A percentile compares a stretch with the other conserved stretches of the same genome.
phyloP scores from a whole-genome alignment of 148 eudicot genomes.

The Beta vulgaris region DNA sequence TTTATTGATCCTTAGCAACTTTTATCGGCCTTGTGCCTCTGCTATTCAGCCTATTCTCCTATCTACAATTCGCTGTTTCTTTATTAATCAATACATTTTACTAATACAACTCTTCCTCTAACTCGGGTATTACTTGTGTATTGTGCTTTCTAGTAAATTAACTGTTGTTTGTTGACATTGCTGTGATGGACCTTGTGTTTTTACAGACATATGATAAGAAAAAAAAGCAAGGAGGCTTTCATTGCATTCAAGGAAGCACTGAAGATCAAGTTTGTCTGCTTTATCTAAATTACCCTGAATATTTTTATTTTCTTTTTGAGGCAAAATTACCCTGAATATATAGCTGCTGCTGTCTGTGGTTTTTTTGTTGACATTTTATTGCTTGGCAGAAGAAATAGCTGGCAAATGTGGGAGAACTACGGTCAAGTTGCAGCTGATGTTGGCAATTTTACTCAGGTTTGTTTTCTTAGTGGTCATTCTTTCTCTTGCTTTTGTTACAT shows the following conservation, averaged over 20 bases:
- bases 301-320: no score
- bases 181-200: slow-evolving; percentile 13
- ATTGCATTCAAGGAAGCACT: slow-evolving; percentile 88
- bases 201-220: slow-evolving; percentile 75
- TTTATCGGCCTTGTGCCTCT: no score
- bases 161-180: background rate
- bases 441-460: slow-evolving; percentile 70
- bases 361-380: background rate
- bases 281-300: slow-evolving; percentile 5
- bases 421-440: slow-evolving; percentile 80
- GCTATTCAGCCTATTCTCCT: no score
- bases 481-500: background rate
- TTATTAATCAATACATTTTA: no score
- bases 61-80: no score
- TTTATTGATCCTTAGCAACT: no score
- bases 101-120: no score
- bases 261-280: slow-evolving; percentile 64
- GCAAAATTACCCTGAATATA: background rate
- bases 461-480: slow-evolving; percentile 14
- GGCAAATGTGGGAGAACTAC: slow-evolving; percentile 98
- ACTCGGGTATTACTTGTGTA: no score
- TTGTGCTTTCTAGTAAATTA: background rate
- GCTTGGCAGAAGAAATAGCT: slow-evolving; percentile 68
- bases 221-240: slow-evolving; percentile 68
- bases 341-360: background rate